These are phyloP conservation scores for Rhodotorula glutinis DNA, from an alignment of 1,284 basidiomycete genomes.

Conservation along the genomic window DNA sequence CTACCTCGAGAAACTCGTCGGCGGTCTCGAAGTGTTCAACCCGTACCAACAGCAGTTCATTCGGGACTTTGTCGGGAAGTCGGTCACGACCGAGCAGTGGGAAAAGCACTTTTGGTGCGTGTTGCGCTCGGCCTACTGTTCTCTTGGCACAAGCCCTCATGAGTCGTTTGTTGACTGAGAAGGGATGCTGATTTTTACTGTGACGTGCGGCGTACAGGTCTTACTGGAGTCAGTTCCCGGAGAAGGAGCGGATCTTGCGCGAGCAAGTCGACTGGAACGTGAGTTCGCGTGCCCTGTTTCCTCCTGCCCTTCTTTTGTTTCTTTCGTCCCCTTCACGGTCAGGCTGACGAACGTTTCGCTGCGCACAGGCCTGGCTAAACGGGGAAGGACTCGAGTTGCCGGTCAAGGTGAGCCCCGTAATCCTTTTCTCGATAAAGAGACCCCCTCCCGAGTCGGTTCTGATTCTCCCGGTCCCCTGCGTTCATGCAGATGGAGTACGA, in stretches of 20 bases:
- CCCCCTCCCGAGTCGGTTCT: too few relatives aligned
- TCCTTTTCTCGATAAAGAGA: not conserved
- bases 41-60: conserved; percentile 75
- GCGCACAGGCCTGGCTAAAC: conserved; percentile 39
- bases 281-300: conserved; percentile 38
- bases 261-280: conserved; percentile 77
- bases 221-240: conserved; percentile 58
- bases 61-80: conserved; percentile 70
- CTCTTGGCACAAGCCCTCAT: too few relatives aligned
- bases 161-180: not conserved
- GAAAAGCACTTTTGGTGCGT: conserved; percentile 69
- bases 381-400: conserved; percentile 50
- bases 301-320: not conserved
- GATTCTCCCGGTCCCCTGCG: too few relatives aligned
- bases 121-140: not conserved
- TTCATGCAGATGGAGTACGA: conserved; percentile 81
- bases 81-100: conserved; percentile 86
- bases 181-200: not conserved
- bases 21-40: conserved; percentile 68
- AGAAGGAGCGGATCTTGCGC: conserved; percentile 59
- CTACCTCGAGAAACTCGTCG: conserved; percentile 67
- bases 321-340: too few relatives aligned
- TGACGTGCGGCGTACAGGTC: conserved; percentile 3
- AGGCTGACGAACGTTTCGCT: too few relatives aligned
- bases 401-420: conserved; percentile 13